Evolutionary conservation across 306 rosid species (phyloP), one percentile per base, ranked within the genome.

Genomic region (Cicer yamashitae): DNA sequence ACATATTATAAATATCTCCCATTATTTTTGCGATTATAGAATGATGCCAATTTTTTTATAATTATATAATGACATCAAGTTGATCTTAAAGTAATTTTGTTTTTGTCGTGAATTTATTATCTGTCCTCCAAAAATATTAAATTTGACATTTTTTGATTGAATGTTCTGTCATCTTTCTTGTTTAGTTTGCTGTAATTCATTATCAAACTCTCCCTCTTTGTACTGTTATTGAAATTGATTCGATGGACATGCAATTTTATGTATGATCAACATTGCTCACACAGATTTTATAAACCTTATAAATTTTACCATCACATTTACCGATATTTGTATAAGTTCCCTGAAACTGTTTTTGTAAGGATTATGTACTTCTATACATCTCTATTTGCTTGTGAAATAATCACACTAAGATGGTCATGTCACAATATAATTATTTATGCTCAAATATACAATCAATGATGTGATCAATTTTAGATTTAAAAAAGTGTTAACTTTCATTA

Each of bases 181-280:
- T 57, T 57, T 57, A 9, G 14, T 57, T 57, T 57, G 63, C n/a
- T 57, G 61, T 30, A 56, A 54, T 54, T 54, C 34, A 17, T 54
- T 54, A 15, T 54, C 34, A 54, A 18, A 17, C 13, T 22, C 11
- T 8, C 6, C 34, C 34, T 5, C 2, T 8, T 14, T 15, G 15
- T 15, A 15, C 57, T 15, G 22, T 14, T 51, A 51, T n/a, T 22
- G 18, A 51, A 14, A 51, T 51, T 51, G 57, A 51, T 51, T 14
- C 9, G 10, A 14, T 22, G 18, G 57, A 7, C 4, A 51, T 52
- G 58, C 25, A 15, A 15, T 52, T 52, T 2, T 7, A 25, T 52
- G 11, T 7, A 52, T 14, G 25, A 52, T 52, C 58, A n/a, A 10
- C 11, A 15, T 15, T 52, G 22, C 20, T 52, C 58, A 7, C 22